These are phyloP conservation scores for Neurospora sp. DNA, from an alignment of 495 filamentous ascomycete genomes.

Conservation along the genomic window DNA sequence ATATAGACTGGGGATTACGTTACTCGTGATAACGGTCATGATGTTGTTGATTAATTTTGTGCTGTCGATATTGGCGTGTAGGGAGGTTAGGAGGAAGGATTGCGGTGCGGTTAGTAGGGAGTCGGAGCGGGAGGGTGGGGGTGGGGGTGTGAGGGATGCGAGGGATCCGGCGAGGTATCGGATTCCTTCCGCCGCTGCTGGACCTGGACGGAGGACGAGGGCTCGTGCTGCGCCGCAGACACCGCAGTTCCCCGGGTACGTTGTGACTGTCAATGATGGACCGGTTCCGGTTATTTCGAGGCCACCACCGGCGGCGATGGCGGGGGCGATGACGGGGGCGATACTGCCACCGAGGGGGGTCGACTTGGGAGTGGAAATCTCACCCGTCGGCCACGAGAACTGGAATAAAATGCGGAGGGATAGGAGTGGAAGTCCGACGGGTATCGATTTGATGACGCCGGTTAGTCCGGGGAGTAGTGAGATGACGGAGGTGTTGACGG, in stretches of 20 bases:
- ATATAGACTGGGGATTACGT: not conserved
- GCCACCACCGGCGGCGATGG: not conserved
- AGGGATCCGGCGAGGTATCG: not conserved
- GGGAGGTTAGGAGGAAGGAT: conserved; percentile 10
- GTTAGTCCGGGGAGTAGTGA: not conserved
- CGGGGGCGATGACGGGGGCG: not conserved
- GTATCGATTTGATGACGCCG: not conserved
- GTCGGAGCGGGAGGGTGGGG: not conserved
- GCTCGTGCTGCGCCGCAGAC: not conserved
- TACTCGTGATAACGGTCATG: not conserved
- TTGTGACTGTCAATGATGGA: not conserved
- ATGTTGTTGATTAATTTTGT: conserved; percentile 11
- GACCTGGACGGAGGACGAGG: not conserved
- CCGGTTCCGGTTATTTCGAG: not conserved
- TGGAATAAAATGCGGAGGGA: not conserved
- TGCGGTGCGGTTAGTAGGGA: not conserved
- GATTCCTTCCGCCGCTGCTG: not conserved
- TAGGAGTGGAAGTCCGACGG: not conserved
- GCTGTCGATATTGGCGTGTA: conserved; percentile 12
- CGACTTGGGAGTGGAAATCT: not conserved
- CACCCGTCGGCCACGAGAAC: not conserved
- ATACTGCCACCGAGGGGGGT: not conserved
- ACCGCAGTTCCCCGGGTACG: not conserved
- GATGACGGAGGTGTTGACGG: not conserved
- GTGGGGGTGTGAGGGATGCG: not conserved